Base-by-base conservation (phyloP, 495 filamentous ascomycete genomes). In the Bryoglossum gracile region DNA sequence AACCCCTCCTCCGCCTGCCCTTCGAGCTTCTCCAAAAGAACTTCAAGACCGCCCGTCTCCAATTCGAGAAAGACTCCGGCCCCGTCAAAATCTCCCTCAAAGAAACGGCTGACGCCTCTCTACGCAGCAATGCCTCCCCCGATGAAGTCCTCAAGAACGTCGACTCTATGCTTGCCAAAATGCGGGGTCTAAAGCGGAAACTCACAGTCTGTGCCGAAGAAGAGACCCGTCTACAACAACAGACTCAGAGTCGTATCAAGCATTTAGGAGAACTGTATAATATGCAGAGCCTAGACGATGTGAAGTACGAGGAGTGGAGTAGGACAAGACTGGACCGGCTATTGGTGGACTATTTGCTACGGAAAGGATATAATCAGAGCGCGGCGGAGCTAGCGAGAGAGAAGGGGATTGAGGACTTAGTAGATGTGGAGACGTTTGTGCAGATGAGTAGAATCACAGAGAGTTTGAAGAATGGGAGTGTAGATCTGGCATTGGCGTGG, bases 241-340 rank as follows among this genome's bases (percentile, higher is more conserved):
- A 94, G 56, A 78, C 83, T 8, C 75, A 76, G 42, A 84, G 86
- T 51, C 79, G 92, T 9, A 80, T 95, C 39, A 68, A 75, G 30
- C 90, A 98, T 68, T 66, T 97, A 38, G 71, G 84, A 46, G 80
- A 86, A 46, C 71, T 98, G 11, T 84, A 90, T 55, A 64, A 74
- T 50, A 86, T 97, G 51, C 79, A 84, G 34, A 89, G 79, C 50
- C 67, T 96, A 57, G 84, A 84, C 35, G 94, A 97, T 67, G 88
- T 94, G 47, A 89, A 88, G 55, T 98, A 97, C 65, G 94, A 96
- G 56, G 70, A 77, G 44, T 98, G 94, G 94, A 86, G 84, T 33
- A 75, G 84, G 30, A 72, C 77, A 9, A 75, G 92, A 25, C 70
- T 97, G 46, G 83, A 95, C 68, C 73, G 94, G 19, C 69, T 97